Evolutionary conservation across 2,329 filamentous ascomycete species (phyloP).

Genomic region (Neopestalotiopsis sp.): DNA sequence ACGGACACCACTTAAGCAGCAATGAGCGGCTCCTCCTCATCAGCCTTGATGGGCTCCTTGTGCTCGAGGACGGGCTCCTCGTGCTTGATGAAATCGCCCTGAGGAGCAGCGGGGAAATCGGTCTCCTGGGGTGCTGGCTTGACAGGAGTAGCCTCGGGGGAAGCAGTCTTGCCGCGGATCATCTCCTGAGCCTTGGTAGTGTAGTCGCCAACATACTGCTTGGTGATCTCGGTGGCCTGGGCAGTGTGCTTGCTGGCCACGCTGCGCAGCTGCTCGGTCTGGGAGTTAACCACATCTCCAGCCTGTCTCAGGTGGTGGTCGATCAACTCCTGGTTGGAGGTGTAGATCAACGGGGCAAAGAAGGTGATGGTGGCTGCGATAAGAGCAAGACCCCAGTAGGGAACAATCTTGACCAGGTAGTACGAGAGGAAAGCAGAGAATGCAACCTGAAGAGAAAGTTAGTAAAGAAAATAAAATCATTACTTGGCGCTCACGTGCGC

Average conservation of each 20-base stretch:
- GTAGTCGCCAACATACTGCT: constrained; percentile 73
- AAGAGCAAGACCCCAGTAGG: constrained; percentile 71
- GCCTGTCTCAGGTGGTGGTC: constrained; percentile 66
- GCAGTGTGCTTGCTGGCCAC: constrained; percentile 69
- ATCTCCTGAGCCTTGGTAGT: constrained; percentile 71
- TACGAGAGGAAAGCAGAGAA: constrained; percentile 69
- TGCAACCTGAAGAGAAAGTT: constrained; percentile 52
- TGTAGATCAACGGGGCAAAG: constrained; percentile 68
- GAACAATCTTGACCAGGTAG: constrained; percentile 72
- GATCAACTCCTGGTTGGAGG: constrained; percentile 72
- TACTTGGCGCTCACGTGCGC: constrained; percentile 20
- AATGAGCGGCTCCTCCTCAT: constrained; percentile 4
- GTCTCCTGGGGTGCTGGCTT: constrained; percentile 38
- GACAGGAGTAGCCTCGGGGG: constrained; percentile 44
- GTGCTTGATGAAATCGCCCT: constrained; percentile 39
- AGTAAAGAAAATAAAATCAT: not conserved
- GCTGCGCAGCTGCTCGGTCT: constrained; percentile 67
- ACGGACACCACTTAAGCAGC: constrained; percentile 5
- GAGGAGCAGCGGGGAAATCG: constrained; percentile 34
- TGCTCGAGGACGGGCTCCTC: constrained; percentile 14
- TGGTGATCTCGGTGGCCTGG: constrained; percentile 66
- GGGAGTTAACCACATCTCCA: constrained; percentile 62
- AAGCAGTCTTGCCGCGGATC: constrained; percentile 56
- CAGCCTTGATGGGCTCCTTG: not conserved
- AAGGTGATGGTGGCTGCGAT: constrained; percentile 65